Evolutionary conservation across 2,329 filamentous ascomycete species (phyloP), one percentile per base, ranked within the genome.

Genomic region (Paracorniculantispora psalliotae): DNA sequence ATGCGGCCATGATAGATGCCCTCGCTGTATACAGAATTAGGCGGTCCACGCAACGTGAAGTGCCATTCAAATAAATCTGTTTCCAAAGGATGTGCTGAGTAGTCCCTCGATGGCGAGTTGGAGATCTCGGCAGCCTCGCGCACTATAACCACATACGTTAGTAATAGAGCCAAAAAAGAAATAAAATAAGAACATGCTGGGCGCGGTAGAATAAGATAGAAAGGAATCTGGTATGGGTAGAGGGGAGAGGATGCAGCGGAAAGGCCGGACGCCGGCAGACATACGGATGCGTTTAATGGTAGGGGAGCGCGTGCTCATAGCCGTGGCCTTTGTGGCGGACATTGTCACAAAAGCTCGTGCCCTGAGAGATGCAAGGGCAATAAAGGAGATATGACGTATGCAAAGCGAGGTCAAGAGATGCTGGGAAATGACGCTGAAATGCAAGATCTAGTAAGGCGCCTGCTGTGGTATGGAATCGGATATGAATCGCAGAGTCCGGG

Each of bases 1-100:
- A 99, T 97, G 69, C 93, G 91, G 60, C 94, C 94, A 75, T 99
- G 94, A 78, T 97, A 99, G 68, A 97, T 84, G 50, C 94, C 94
- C 33, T 81, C 78, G 47, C 85, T 84, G 75, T 92, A 97, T 39
- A 87, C 84, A 0, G 91, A 92, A 33, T 84, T 79, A 0, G 93
- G 93, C 0, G 93, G 92, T 0, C 94, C 94, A 54, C 88, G 86
- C n/a, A 99, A 81, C 0, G 94, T 99, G 76, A 97, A 99, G 78
- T 99, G 94, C 94, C 94, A 99, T 75, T 97, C 92, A 76, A 96
- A 96, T 57, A 99, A 86, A 74, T 97, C 92, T 33, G 85, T 81
- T 70, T 97, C 93, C 62, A 93, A 84, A 0, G 94, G 94, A 4
- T 87, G 81, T 43, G 93, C 94, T 66, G 88, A 85, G 75, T 93